Evolutionary conservation across 306 rosid genomes (phyloP), one percentile per base, ranked within the genome.

Genomic region (Pueraria montana): DNA sequence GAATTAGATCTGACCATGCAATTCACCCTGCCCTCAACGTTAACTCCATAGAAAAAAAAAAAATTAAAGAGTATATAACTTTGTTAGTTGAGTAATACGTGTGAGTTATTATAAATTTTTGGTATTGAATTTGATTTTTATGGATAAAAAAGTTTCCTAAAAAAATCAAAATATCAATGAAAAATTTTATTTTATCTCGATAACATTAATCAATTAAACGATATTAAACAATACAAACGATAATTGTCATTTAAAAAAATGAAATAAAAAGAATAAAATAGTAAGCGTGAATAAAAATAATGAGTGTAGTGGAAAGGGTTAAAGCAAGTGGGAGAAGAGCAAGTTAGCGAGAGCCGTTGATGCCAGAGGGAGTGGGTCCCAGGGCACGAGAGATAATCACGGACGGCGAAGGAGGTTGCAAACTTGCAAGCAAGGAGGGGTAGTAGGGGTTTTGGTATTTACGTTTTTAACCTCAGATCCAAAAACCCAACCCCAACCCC

Each of bases 381-480:
- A 68, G 11, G 34, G 16, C 32, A 42, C 0, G 32, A 21, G 59
- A 65, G 79, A 72, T 12, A 62, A 48, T 83, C 87, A 59, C 86
- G 78, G 86, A 88, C 89, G 87, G 82, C 78, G 11, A 64, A 32
- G 46, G 45, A 32, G 24, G 12, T 7, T 61, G 17, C 17, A 38
- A 34, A 58, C 4, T 59, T 61, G 10, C 48, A 11, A 82, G 23
- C 1, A 32, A 34, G n/a, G 10, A 55, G 43, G 76, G 77, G n/a
- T n/a, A n/a, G n/a, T n/a, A 82, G 86, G 78, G 32, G 77, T 71
- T 76, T 84, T 59, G 73, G 84, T 80, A 66, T 55, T 45, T 42
- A 40, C 82, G 38, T 2, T 61, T 36, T 72, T 73, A 50, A 27
- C 62, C 84, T 30, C 64, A 74, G 85, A 86, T 86, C 78, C 89